phyloP scores from a whole-genome alignment of 495 filamentous ascomycete species.

The Annulohypoxylon moriforme region DNA sequence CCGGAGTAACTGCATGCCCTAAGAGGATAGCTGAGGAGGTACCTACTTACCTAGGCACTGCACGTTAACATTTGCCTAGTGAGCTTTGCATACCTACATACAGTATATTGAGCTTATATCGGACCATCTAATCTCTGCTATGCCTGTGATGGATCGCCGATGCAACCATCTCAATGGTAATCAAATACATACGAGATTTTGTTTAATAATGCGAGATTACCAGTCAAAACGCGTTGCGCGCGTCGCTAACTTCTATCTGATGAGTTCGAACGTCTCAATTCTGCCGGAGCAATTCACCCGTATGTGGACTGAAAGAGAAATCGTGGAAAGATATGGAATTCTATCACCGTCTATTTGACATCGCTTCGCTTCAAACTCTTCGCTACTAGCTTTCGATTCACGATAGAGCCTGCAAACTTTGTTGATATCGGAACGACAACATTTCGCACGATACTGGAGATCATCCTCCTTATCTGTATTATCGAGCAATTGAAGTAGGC shows the following conservation, averaged over 20 bases:
- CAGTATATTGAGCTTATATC: neutral
- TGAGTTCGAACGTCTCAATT: neutral
- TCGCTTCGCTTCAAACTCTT: neutral
- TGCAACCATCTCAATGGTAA: slow-evolving; percentile 24
- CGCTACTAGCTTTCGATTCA: neutral
- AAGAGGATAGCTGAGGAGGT: neutral
- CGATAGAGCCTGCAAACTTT: neutral
- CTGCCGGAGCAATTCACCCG: neutral
- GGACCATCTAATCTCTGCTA: slow-evolving; percentile 32
- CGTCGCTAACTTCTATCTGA: neutral
- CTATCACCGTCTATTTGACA: neutral
- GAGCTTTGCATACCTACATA: neutral
- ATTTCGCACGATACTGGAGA: neutral
- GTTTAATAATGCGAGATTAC: slow-evolving; percentile 30
- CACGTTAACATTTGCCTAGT: neutral
- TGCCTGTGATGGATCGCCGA: slow-evolving; percentile 32
- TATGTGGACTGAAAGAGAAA: neutral
- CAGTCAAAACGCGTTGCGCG: slow-evolving; percentile 6
- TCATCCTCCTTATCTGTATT: too few relatives aligned
- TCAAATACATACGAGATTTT: slow-evolving; percentile 43
- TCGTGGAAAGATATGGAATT: neutral
- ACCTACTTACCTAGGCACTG: too few relatives aligned
- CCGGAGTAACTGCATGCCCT: slow-evolving; percentile 13
- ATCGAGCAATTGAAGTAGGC: neutral
- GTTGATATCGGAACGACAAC: neutral